Conservation (phyloP, 1,139 yeast species). For the Pichia sp. region DNA sequence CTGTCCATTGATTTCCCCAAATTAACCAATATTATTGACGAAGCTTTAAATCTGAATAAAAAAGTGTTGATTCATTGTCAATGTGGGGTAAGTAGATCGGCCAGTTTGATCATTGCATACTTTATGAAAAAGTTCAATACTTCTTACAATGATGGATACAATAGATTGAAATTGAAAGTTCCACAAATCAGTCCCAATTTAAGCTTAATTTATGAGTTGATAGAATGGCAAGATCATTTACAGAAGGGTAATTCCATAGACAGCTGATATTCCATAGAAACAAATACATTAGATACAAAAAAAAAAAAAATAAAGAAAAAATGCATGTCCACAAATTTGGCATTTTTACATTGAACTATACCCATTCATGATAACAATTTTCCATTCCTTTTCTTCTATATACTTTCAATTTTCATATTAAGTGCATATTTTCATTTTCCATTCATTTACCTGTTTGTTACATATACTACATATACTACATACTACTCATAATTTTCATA, state of each 20-base stretch:
- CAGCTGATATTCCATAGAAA: too few species aligned
- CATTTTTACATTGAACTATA: too few species aligned
- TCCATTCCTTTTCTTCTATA: too few species aligned
- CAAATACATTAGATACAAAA: too few species aligned
- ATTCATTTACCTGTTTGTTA: too few species aligned
- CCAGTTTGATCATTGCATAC: constrained; percentile 79
- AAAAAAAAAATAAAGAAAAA: too few species aligned
- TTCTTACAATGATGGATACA: constrained; percentile 74
- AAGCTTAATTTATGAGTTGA: constrained; percentile 78
- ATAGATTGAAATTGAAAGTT: constrained; percentile 51
- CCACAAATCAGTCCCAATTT: constrained; percentile 83
- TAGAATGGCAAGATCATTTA: constrained; percentile 46
- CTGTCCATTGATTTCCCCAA: constrained; percentile 54
- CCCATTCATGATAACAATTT: too few species aligned
- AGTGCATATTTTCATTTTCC: too few species aligned
- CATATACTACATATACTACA: too few species aligned
- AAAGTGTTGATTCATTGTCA: constrained; percentile 78
- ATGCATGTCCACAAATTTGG: too few species aligned
- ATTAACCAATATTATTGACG: constrained; percentile 45
- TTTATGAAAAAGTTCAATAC: constrained; percentile 56
- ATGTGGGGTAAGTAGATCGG: constrained; percentile 87
- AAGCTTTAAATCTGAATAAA: constrained; percentile 29
- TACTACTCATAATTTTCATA: too few species aligned
- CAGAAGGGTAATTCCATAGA: neutral
- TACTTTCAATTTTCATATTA: too few species aligned